phyloP scores from a whole-genome alignment of 108 stramenopile genomes.

The Asterionellopsis glacialis region DNA sequence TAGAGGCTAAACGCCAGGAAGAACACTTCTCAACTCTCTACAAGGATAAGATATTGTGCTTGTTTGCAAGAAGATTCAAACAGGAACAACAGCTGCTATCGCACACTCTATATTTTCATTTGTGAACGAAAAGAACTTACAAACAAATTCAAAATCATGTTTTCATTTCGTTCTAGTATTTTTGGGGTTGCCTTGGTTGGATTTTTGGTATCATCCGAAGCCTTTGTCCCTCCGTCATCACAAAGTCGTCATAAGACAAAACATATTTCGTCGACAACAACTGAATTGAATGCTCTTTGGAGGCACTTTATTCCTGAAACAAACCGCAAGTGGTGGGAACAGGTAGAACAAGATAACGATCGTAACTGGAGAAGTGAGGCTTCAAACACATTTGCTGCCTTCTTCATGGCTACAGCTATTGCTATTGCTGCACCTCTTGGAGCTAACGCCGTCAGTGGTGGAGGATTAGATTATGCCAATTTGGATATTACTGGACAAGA shows the following conservation, averaged over 20 bases:
- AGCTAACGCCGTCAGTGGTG: constrained; percentile 39
- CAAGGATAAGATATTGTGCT: too few relatives aligned
- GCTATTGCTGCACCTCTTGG: not conserved
- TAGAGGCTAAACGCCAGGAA: too few relatives aligned
- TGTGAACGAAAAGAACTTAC: too few relatives aligned
- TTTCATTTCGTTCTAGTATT: not conserved
- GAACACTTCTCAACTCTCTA: too few relatives aligned
- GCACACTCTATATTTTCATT: too few relatives aligned
- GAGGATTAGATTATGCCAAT: constrained; percentile 70
- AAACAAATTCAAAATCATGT: too few relatives aligned
- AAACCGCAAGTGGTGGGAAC: not conserved
- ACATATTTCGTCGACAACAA: too few relatives aligned
- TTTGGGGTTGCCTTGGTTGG: not conserved
- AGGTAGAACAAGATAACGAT: not conserved
- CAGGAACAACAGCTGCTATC: too few relatives aligned
- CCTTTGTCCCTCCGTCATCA: not conserved
- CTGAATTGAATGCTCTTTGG: constrained; percentile 4
- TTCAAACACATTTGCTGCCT: constrained; percentile 1
- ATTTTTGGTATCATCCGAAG: not conserved
- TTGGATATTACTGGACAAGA: constrained; percentile 76
- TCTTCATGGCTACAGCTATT: not conserved
- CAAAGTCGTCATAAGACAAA: too few relatives aligned
- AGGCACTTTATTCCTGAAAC: constrained; percentile 9
- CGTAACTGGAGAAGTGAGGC: not conserved
- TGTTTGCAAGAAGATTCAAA: too few relatives aligned